phyloP scores from a whole-genome alignment of 2,329 filamentous ascomycete genomes.

The Hymenoscyphus fructigenus region DNA sequence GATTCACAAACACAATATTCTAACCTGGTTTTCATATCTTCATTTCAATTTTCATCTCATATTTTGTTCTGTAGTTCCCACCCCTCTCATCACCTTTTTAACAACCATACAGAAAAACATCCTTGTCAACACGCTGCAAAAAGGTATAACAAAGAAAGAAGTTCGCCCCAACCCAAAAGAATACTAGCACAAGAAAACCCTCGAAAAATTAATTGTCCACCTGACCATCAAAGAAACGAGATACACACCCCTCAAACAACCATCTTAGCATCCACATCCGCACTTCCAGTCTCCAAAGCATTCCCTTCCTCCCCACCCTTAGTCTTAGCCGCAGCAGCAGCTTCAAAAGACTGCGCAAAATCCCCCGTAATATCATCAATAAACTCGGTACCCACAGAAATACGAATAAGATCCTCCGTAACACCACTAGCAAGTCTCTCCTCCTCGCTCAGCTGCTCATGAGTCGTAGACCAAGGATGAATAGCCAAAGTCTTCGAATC shows the following conservation, averaged over 20 bases:
- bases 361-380: constrained; percentile 97
- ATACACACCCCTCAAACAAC: constrained; percentile 21
- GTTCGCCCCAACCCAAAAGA: no score
- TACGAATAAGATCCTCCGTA: constrained; percentile 86
- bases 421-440: constrained; percentile 81
- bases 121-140: no score
- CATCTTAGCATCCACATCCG: constrained; percentile 29
- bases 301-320: constrained; percentile 30
- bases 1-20: no score
- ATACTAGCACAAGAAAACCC: no score
- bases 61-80: no score
- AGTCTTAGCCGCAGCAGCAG: constrained; percentile 47
- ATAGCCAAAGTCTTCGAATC: constrained; percentile 95
- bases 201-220: no score
- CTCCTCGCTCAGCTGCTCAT: constrained; percentile 83
- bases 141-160: no score
- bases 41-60: no score
- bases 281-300: constrained; percentile 21
- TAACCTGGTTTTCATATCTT: no score
- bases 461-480: constrained; percentile 92
- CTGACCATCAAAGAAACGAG: no score
- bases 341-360: constrained; percentile 86
- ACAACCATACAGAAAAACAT: no score
- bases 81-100: no score
- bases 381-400: constrained; percentile 93